Evolutionary conservation across 225 moss, liverwort and hornwort species (phyloP).

Genomic region (Antitrichia curtipendula): DNA sequence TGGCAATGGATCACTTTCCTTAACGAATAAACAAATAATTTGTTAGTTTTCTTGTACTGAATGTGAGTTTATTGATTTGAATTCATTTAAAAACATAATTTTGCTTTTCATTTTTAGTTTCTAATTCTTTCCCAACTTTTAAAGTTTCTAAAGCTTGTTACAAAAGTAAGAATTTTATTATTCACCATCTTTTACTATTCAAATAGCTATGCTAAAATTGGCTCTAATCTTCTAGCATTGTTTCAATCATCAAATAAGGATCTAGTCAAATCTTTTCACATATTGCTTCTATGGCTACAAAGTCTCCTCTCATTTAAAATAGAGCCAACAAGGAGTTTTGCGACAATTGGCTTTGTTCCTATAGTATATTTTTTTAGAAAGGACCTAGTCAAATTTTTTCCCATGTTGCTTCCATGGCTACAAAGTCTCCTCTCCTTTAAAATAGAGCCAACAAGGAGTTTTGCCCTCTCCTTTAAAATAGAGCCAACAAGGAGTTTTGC

Average conservation of each 20-base stretch:
- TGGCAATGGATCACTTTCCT: neutral
- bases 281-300: neutral
- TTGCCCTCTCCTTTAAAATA: too few species aligned
- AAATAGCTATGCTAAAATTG: neutral
- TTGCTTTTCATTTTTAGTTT: too few species aligned
- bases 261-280: neutral
- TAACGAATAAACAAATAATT: neutral
- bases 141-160: neutral
- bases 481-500: too few species aligned
- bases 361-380: neutral
- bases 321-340: neutral
- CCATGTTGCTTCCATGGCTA: rapidly evolving
- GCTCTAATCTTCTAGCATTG: neutral
- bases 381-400: neutral
- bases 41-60: rapidly evolving
- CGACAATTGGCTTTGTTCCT: neutral
- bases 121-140: neutral
- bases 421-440: neutral
- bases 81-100: rapidly evolving
- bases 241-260: rapidly evolving
- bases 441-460: neutral
- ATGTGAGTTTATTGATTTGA: neutral
- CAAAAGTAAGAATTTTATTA: neutral
- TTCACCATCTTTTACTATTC: neutral
- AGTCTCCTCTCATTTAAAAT: neutral